Base-by-base conservation (phyloP, 331 rosid species). In the Phaseolus coccineus region DNA sequence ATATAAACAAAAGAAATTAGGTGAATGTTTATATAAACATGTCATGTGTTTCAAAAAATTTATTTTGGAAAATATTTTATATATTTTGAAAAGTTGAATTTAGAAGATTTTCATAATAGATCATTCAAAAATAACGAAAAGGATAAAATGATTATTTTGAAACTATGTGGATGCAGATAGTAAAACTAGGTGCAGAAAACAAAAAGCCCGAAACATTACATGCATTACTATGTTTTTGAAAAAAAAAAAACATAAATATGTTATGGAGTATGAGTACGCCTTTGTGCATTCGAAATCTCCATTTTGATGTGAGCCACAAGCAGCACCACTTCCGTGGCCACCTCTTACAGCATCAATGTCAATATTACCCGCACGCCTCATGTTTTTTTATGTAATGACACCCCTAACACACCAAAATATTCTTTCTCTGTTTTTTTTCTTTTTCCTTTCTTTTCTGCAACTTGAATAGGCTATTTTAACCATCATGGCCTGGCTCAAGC, bases 401-500 rank as follows among this genome's bases (percentile, higher is more conserved):
- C 25, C 33, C 56, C 42, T 9, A 44, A 58, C 55, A 28, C 50
- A 57, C 16, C 27, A 39, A 25, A 39, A 80, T 8, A 3, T 31
- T 76, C 2, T 28, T 63, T 13, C 51, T 61, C n/a, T 19, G 22
- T 47, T 30, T 5, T 3, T 7, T 56, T 3, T 3, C 12, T 4
- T 40, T 6, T 30, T 31, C 8, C 22, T 35, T 27, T 30, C 15
- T 2, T 12, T 48, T 28, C 56, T 76, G 5, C 53, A 76, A 47
- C 63, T 57, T 19, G 40, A 76, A 30, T 31, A 19, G 11, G 33
- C 19, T 66, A 24, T 25, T 65, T 37, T 55, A 24, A 37, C 64
- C 22, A 70, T 51, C 46, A 83, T 91, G 97, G 84, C 85, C 46
- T 87, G 33, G 37, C 79, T 86, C 83, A 64, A 90, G 1, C 79